These are phyloP conservation scores for Boletus sp. DNA, from an alignment of 768 basidiomycete genomes.

Conservation along the genomic window DNA sequence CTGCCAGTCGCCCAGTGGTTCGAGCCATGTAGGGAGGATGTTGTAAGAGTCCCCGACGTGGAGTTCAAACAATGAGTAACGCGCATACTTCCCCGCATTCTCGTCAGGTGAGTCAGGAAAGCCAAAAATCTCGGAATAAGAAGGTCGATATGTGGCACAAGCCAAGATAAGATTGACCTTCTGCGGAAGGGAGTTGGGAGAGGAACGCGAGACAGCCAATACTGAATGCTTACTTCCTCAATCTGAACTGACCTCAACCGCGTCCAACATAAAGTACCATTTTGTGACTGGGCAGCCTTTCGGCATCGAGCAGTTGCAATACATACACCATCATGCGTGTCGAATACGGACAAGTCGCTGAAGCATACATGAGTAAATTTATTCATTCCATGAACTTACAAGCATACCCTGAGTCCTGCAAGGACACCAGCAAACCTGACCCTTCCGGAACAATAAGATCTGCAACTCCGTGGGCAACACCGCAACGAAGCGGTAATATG, in stretches of 20 bases:
- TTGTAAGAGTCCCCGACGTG: conserved; percentile 19
- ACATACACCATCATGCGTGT: conserved; percentile 49
- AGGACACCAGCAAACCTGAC: conserved; percentile 42
- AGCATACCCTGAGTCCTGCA: conserved; percentile 66
- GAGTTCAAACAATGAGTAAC: conserved; percentile 26
- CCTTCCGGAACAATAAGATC: conserved; percentile 46
- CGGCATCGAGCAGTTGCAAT: conserved; percentile 21
- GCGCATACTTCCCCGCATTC: conserved; percentile 1
- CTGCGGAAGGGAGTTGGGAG: conserved; percentile 10
- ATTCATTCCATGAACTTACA: neutral
- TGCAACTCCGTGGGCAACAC: conserved; percentile 39
- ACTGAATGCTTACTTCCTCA: conserved; percentile 14
- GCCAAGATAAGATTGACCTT: conserved; percentile 38
- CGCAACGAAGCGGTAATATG: conserved; percentile 47
- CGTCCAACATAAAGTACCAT: conserved; percentile 19
- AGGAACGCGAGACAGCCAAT: neutral
- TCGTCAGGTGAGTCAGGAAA: conserved; percentile 15
- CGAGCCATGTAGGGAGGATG: conserved; percentile 32
- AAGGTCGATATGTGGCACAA: conserved; percentile 37
- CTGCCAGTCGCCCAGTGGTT: conserved; percentile 52
- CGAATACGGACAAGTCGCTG: conserved; percentile 55
- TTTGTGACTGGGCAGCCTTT: conserved; percentile 1
- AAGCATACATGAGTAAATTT: conserved; percentile 4
- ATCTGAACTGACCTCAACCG: conserved; percentile 20
- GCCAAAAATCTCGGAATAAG: conserved; percentile 22